These are phyloP conservation scores for Lineolata rhizophorae DNA, from an alignment of 495 filamentous ascomycete genomes.

Conservation along the genomic window DNA sequence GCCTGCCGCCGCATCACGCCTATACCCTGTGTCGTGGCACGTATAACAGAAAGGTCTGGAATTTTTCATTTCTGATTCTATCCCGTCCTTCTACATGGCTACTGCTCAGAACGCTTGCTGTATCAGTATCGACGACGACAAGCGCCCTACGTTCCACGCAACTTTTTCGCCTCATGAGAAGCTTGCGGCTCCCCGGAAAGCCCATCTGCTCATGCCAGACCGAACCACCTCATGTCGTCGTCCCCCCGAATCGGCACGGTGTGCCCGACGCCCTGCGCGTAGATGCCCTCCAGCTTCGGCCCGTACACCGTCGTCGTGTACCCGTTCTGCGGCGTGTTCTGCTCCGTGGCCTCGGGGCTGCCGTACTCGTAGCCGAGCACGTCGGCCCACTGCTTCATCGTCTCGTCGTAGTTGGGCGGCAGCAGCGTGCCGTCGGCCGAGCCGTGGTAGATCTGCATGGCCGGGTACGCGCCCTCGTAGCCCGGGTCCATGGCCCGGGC, in stretches of 20 bases:
- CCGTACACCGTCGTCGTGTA: conserved; percentile 28
- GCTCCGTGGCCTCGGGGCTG: conserved; percentile 4
- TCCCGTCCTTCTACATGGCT: too few relatives aligned
- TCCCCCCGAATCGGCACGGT: conserved; percentile 12
- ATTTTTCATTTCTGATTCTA: too few relatives aligned
- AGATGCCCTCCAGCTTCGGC: conserved; percentile 23
- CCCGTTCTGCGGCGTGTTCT: conserved; percentile 9
- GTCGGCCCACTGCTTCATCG: conserved; percentile 34
- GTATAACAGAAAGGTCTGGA: too few relatives aligned
- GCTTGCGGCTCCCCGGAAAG: too few relatives aligned
- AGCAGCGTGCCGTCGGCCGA: conserved; percentile 25
- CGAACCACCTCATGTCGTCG: not conserved
- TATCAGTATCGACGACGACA: too few relatives aligned
- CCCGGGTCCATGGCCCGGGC: conserved; percentile 29
- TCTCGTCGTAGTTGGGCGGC: conserved; percentile 27
- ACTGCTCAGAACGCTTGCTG: too few relatives aligned
- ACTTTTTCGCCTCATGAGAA: too few relatives aligned
- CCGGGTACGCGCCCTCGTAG: conserved; percentile 30
- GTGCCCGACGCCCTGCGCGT: conserved; percentile 26
- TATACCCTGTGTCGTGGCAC: too few relatives aligned
- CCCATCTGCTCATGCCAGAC: not conserved
- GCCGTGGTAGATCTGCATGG: conserved; percentile 35
- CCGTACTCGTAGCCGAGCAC: conserved; percentile 20
- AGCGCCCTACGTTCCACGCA: too few relatives aligned
- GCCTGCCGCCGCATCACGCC: too few relatives aligned